Percentiles rank a stretch among this genome's conserved stretches.
Evolutionary conservation across 768 basidiomycete species (phyloP).

Genomic region (Auriscalpium orientale): DNA sequence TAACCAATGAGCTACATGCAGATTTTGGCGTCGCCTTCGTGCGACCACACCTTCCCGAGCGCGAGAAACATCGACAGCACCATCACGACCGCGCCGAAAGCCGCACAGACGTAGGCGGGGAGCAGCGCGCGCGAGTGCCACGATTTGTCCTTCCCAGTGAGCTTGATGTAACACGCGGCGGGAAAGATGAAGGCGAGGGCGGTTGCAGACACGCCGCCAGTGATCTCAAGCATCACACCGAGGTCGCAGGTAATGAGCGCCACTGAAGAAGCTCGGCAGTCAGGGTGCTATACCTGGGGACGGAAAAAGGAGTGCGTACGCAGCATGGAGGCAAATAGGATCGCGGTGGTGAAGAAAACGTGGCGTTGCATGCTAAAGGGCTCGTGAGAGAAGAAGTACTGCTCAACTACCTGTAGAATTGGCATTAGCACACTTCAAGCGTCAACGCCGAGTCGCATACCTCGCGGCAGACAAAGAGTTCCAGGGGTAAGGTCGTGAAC

Average conservation of each 20-base stretch:
- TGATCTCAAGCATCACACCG: constrained; percentile 97
- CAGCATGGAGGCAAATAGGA: constrained; percentile 75
- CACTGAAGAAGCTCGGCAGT: constrained; percentile 38
- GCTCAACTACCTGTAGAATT: constrained; percentile 71
- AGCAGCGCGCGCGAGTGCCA: constrained; percentile 64
- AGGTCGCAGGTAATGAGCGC: constrained; percentile 91
- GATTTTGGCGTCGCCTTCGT: constrained; percentile 62
- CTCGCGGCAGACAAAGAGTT: constrained; percentile 96
- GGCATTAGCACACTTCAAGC: not conserved
- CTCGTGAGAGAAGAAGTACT: constrained; percentile 91
- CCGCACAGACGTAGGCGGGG: constrained; percentile 63
- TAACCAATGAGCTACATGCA: constrained; percentile 42
- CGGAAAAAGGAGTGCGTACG: constrained; percentile 39
- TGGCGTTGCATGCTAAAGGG: constrained; percentile 78
- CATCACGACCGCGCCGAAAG: constrained; percentile 75
- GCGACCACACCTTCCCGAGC: constrained; percentile 70
- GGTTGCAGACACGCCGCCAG: constrained; percentile 92
- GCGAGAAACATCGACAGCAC: constrained; percentile 70
- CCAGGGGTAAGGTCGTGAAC: constrained; percentile 96
- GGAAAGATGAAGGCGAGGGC: constrained; percentile 92
- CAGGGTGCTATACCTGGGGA: not conserved
- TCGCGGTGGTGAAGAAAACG: constrained; percentile 81
- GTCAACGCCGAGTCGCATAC: constrained; percentile 27
- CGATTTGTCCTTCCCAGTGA: constrained; percentile 45
- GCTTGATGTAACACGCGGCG: constrained; percentile 78